Conservation (phyloP, 306 rosid genomes). For the Luffa acutangula region DNA sequence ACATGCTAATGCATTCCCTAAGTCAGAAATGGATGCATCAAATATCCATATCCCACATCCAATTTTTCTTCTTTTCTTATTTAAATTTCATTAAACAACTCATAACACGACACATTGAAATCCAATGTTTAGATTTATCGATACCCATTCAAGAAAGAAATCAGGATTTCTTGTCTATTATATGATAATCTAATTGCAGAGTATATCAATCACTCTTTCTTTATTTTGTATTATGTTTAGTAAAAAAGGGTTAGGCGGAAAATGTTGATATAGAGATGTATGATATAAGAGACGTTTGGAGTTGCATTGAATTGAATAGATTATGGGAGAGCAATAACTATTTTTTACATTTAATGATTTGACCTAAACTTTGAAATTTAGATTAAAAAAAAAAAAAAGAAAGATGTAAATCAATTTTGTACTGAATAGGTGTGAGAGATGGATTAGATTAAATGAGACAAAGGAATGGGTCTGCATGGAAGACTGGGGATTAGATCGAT, state of each 20-base stretch:
- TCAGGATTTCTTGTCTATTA: no score
- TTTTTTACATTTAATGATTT: background rate
- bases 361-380: background rate
- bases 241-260: background rate
- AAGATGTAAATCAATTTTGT: background rate
- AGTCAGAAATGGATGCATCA: constrained; percentile 3
- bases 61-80: background rate
- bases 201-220: no score
- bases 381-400: background rate
- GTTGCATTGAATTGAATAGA: background rate
- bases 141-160: no score
- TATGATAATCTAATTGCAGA: no score
- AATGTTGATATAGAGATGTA: background rate
- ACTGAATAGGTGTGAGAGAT: background rate
- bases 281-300: no score
- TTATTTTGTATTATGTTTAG: no score
- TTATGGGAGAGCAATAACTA: background rate
- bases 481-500: background rate
- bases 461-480: background rate
- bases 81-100: background rate
- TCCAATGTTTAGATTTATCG: no score
- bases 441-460: background rate
- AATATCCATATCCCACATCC: background rate
- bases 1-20: background rate
- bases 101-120: background rate